Evolutionary conservation across 805 yeast species (phyloP).

Genomic region (Suhomyces pyralidae): DNA sequence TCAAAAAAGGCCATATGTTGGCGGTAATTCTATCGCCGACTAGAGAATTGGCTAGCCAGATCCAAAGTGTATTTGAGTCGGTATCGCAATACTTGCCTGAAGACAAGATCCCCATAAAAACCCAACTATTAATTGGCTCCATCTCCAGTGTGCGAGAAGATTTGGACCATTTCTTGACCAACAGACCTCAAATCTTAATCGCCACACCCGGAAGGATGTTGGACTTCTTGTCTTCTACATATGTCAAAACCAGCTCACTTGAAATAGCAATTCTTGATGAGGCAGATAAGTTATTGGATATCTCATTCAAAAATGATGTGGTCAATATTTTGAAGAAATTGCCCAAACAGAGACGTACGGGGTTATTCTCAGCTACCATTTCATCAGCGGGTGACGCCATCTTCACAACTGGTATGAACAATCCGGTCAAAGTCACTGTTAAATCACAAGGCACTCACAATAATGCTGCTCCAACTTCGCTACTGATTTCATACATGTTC

Average conservation of each 20-base stretch:
- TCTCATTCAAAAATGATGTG: constrained; percentile 69
- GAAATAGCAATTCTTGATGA: constrained; percentile 85
- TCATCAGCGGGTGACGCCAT: constrained; percentile 75
- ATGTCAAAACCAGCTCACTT: constrained; percentile 59
- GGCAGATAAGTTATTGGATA: constrained; percentile 84
- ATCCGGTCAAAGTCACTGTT: constrained; percentile 86
- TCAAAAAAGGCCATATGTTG: constrained; percentile 63
- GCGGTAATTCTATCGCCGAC: constrained; percentile 76
- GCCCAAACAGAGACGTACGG: constrained; percentile 92
- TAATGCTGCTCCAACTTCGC: constrained; percentile 56
- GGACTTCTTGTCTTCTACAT: constrained; percentile 63
- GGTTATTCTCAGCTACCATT: constrained; percentile 91
- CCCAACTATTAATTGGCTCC: constrained; percentile 68
- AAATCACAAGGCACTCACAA: constrained; percentile 41
- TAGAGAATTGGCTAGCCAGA: constrained; percentile 68
- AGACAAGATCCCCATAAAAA: constrained; percentile 38
- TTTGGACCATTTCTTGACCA: constrained; percentile 49
- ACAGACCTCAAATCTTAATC: constrained; percentile 69
- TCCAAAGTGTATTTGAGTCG: constrained; percentile 59
- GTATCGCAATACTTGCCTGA: constrained; percentile 59
- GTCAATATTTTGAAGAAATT: constrained; percentile 61
- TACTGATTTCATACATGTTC: constrained; percentile 59
- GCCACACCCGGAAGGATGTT: constrained; percentile 91
- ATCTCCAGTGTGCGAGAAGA: constrained; percentile 67
- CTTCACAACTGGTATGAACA: constrained; percentile 85